Evolutionary conservation across 352 stramenopile species (phyloP).

Genomic region (Pythium guiyangense): DNA sequence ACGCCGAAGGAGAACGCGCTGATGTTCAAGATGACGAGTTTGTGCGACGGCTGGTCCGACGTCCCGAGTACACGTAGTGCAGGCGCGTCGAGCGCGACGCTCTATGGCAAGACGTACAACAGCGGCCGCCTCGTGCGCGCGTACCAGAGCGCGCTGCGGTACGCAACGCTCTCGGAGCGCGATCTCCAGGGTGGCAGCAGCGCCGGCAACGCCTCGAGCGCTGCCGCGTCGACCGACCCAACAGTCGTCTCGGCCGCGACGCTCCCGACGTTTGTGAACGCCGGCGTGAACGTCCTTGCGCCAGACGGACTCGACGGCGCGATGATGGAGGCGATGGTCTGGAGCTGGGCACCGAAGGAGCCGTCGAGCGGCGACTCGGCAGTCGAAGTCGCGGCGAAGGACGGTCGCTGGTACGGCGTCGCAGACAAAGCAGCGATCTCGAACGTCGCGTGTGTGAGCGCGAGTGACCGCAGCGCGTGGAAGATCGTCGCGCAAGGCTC

Average conservation of each 20-base stretch:
- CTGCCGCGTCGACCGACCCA: conserved; percentile 16
- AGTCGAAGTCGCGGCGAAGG: conserved; percentile 37
- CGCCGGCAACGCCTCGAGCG: conserved; percentile 14
- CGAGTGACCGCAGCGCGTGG: conserved; percentile 38
- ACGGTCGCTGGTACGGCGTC: conserved; percentile 57
- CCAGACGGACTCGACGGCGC: conserved; percentile 50
- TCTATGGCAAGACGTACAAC: conserved; percentile 45
- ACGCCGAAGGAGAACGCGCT: conserved; percentile 39
- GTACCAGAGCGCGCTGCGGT: conserved; percentile 45
- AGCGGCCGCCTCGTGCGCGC: conserved; percentile 38
- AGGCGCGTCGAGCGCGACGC: conserved; percentile 18
- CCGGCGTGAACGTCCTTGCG: conserved; percentile 56
- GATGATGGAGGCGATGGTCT: conserved; percentile 49
- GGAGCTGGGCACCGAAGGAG: conserved; percentile 56
- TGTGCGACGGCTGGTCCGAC: conserved; percentile 45
- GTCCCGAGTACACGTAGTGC: conserved; percentile 25
- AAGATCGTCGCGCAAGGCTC: conserved; percentile 40
- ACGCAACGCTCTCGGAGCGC: conserved; percentile 40
- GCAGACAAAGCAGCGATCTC: conserved; percentile 29
- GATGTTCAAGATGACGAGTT: conserved; percentile 46
- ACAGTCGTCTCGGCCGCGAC: conserved; percentile 27
- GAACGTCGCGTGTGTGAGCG: conserved; percentile 54
- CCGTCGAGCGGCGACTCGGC: conserved; percentile 29
- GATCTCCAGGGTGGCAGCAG: conserved; percentile 16
- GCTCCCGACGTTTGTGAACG: conserved; percentile 40